phyloP scores from a whole-genome alignment of 768 basidiomycete species.

The Russula ochroleuca region DNA sequence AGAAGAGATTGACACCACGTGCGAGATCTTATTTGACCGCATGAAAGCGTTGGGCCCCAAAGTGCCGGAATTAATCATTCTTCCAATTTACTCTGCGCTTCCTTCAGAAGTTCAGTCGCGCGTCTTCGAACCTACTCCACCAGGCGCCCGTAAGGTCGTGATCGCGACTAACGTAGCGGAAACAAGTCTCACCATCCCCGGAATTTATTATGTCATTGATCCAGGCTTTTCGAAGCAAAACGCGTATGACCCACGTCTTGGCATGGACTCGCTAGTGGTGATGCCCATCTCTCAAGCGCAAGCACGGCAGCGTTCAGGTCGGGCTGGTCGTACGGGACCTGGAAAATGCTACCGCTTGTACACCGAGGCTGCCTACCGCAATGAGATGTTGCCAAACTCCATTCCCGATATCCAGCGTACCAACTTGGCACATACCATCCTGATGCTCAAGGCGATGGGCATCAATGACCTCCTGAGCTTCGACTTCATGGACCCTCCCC shows the following conservation, averaged over 20 bases:
- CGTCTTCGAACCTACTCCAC: slow-evolving; percentile 97
- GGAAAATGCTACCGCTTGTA: slow-evolving; percentile 98
- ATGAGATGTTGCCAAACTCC: slow-evolving; percentile 97
- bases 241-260: slow-evolving; percentile 93
- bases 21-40: slow-evolving; percentile 95
- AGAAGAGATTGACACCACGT: slow-evolving; percentile 97
- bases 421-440: slow-evolving; percentile 86
- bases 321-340: slow-evolving; percentile 96
- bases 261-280: slow-evolving; percentile 98
- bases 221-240: slow-evolving; percentile 99
- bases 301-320: slow-evolving; percentile 90
- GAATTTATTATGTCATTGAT: slow-evolving; percentile 98
- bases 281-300: slow-evolving; percentile 99
- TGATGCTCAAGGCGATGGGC: slow-evolving; percentile 98
- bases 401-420: slow-evolving; percentile 98
- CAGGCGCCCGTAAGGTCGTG: slow-evolving; percentile 97
- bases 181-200: slow-evolving; percentile 96
- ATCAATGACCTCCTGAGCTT: slow-evolving; percentile 96
- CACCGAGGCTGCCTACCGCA: slow-evolving; percentile 96
- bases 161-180: slow-evolving; percentile 99
- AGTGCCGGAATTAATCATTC: slow-evolving; percentile 93
- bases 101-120: slow-evolving; percentile 97
- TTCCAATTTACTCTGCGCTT: slow-evolving; percentile 96
- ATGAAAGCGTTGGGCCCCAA: slow-evolving; percentile 99
- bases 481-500: slow-evolving; percentile 99